These are phyloP conservation scores for Coemansia sp. DNA, from an alignment of 192 early-diverging fungal species.

Conservation along the genomic window DNA sequence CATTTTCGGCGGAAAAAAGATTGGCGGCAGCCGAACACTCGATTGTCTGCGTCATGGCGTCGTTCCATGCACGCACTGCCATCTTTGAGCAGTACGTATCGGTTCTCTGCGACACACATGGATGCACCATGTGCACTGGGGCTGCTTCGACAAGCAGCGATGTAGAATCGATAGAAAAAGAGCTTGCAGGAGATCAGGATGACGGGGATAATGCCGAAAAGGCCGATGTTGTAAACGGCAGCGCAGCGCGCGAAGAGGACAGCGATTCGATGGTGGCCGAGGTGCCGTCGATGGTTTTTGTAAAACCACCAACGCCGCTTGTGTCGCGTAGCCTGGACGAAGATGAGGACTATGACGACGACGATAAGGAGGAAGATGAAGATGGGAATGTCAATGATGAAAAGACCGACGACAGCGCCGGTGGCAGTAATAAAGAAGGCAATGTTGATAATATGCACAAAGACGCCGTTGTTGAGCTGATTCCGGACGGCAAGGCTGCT, in stretches of 20 bases:
- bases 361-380: conserved; percentile 25
- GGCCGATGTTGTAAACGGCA: neutral
- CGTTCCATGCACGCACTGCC: conserved; percentile 69
- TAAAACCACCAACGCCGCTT: conserved; percentile 9
- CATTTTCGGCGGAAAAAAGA: neutral
- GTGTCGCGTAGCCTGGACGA: conserved; percentile 37
- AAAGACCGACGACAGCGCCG: neutral
- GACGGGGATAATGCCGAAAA: neutral
- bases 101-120: conserved; percentile 54
- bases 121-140: conserved; percentile 34
- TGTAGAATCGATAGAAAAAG: conserved; percentile 1
- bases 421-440: neutral
- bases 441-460: neutral
- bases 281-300: conserved; percentile 13
- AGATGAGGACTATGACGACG: conserved; percentile 55
- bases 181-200: neutral
- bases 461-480: neutral
- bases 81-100: conserved; percentile 77
- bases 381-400: conserved; percentile 4
- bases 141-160: conserved; percentile 9
- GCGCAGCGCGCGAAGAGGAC: neutral
- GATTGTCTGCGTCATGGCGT: conserved; percentile 52
- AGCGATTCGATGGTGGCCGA: conserved; percentile 5
- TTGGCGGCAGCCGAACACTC: conserved; percentile 31
- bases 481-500: neutral